Evolutionary conservation across 1,284 basidiomycete genomes (phyloP).

Genomic region (Moesziomyces globuligerus): DNA sequence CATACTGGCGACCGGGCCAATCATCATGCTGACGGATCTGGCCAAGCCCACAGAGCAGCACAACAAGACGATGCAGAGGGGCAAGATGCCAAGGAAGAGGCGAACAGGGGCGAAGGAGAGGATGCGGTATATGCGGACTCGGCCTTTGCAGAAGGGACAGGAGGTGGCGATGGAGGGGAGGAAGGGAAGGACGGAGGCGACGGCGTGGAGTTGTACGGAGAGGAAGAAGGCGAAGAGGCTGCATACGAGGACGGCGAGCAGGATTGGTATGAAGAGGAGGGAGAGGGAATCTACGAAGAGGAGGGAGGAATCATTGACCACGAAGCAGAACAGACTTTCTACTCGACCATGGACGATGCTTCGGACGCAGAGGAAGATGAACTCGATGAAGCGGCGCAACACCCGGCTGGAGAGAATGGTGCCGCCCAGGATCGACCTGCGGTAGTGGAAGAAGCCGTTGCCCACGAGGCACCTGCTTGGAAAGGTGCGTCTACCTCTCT

Average conservation of each 20-base stretch:
- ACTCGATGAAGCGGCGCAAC: constrained; percentile 20
- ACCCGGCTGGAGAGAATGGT: neutral
- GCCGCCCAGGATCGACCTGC: constrained; percentile 8
- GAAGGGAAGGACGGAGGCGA: constrained; percentile 11
- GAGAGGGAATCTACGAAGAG: constrained; percentile 16
- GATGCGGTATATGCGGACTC: constrained; percentile 6
- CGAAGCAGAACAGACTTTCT: constrained; percentile 40
- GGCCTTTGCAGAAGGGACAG: neutral
- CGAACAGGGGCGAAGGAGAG: constrained; percentile 14
- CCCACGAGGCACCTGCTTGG: constrained; percentile 10
- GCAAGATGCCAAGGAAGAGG: neutral
- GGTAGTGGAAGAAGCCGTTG: constrained; percentile 13
- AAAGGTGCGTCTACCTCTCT: constrained; percentile 14
- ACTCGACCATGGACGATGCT: constrained; percentile 25
- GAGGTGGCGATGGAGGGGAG: neutral
- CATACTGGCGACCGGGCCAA: too few species aligned
- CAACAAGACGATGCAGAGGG: constrained; percentile 6
- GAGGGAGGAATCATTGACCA: constrained; percentile 5
- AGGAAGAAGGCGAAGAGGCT: constrained; percentile 8
- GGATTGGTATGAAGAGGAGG: neutral
- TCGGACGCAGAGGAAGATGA: constrained; percentile 39
- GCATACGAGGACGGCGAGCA: constrained; percentile 6
- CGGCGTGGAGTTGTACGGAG: constrained; percentile 13
- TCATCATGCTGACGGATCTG: constrained; percentile 3
- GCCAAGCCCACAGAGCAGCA: neutral